phyloP scores from a whole-genome alignment of 2,329 filamentous ascomycete genomes.

The Alternaria infectoria region DNA sequence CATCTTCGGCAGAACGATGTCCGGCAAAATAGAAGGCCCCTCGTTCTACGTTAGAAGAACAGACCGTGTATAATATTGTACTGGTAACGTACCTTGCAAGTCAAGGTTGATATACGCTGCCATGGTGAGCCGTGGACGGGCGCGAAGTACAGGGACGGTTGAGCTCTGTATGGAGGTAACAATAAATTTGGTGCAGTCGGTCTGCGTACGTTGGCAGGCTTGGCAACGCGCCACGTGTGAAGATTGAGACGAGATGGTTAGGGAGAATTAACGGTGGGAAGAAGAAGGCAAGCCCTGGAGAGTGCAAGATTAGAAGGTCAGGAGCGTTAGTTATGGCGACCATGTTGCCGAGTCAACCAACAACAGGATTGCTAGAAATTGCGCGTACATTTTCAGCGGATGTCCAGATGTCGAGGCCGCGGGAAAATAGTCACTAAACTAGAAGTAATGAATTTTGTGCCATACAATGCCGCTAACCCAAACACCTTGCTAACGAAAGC shows the following conservation, averaged over 20 bases:
- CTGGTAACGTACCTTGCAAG: slow-evolving; percentile 9
- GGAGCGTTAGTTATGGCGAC: neutral
- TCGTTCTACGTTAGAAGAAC: slow-evolving; percentile 11
- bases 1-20: slow-evolving; percentile 15
- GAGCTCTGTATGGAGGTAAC: neutral
- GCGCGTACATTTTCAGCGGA: neutral
- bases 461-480: slow-evolving; percentile 19
- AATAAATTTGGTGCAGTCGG: neutral
- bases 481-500: slow-evolving; percentile 18
- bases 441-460: slow-evolving; percentile 4
- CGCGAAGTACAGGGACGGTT: neutral
- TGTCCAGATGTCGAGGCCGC: neutral
- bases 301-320: neutral
- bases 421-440: neutral
- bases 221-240: neutral
- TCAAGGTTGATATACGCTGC: slow-evolving; percentile 15
- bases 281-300: neutral
- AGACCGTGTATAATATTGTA: neutral
- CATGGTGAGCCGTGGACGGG: slow-evolving; percentile 5
- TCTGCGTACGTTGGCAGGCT: neutral
- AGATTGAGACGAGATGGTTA: neutral
- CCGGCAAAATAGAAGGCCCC: slow-evolving; percentile 17
- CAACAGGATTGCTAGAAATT: neutral
- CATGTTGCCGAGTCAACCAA: neutral
- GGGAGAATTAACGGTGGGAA: neutral